These are phyloP conservation scores for Talaromyces wortmannii DNA, from an alignment of 495 filamentous ascomycete species.

Conservation along the genomic window DNA sequence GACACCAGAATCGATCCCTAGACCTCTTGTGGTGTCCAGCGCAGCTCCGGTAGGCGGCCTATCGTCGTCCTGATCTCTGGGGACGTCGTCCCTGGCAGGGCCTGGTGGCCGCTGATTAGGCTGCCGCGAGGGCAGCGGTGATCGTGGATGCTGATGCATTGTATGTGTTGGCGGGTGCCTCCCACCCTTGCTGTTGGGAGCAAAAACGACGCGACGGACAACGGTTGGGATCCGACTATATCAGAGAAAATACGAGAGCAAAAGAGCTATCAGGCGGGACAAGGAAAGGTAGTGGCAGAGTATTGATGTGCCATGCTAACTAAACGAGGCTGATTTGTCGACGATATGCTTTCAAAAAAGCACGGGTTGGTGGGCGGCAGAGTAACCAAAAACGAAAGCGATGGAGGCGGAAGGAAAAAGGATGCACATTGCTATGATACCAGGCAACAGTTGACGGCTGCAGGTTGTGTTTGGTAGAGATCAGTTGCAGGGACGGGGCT, in stretches of 20 bases:
- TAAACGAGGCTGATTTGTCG: background rate
- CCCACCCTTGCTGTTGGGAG: background rate
- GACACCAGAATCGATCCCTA: slow-evolving; percentile 33
- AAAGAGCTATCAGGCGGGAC: background rate
- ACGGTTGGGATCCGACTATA: too few relatives aligned
- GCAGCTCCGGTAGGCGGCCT: slow-evolving; percentile 23
- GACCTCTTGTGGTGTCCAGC: slow-evolving; percentile 26
- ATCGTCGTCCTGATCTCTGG: slow-evolving; percentile 50
- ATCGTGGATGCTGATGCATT: slow-evolving; percentile 84
- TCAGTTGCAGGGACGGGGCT: background rate
- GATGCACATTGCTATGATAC: slow-evolving; percentile 1
- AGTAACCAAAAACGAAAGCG: background rate
- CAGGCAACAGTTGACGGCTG: slow-evolving; percentile 4
- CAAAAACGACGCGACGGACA: background rate
- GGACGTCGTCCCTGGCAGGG: slow-evolving; percentile 63
- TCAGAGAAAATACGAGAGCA: background rate
- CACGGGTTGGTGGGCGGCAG: background rate
- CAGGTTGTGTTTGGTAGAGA: background rate
- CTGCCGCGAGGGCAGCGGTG: slow-evolving; percentile 58
- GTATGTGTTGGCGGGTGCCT: background rate
- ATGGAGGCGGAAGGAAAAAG: background rate
- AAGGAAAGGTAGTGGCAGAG: background rate
- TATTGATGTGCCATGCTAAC: background rate
- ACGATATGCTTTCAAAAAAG: background rate
- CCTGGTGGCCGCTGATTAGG: slow-evolving; percentile 60